A percentile compares a stretch with the other conserved stretches of the same genome.
These are phyloP conservation scores for Vicia sativa DNA, from an alignment of 306 rosid species.

Conservation along the genomic window DNA sequence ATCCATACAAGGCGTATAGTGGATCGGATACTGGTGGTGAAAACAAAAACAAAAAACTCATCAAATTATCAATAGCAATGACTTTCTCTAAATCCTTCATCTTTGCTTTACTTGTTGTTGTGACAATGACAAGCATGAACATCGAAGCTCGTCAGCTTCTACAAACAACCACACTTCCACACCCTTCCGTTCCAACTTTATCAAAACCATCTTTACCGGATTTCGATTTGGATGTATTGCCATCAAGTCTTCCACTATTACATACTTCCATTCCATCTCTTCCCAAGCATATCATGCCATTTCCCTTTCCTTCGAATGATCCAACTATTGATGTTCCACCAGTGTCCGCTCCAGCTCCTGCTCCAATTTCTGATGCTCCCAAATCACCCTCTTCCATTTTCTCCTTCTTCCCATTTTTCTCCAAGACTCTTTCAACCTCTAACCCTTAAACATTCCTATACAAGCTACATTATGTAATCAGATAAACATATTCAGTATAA, in stretches of 20 bases:
- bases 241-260: neutral
- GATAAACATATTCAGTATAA: neutral
- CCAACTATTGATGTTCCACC: conserved; percentile 8
- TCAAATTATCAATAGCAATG: conserved; percentile 31
- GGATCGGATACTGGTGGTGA: no score
- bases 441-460: conserved; percentile 28
- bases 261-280: neutral
- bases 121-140: conserved; percentile 35
- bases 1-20: no score
- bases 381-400: conserved; percentile 23
- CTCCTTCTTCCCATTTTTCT: conserved; percentile 38
- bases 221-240: neutral
- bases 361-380: neutral
- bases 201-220: conserved; percentile 17
- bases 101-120: conserved; percentile 24
- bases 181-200: conserved; percentile 18
- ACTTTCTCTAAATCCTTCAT: conserved; percentile 20
- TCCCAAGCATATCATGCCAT: conserved; percentile 19
- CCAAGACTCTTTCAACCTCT: conserved; percentile 38
- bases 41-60: neutral
- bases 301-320: conserved; percentile 33
- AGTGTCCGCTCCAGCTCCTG: neutral
- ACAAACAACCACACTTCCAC: conserved; percentile 33
- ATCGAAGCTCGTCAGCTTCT: conserved; percentile 36
- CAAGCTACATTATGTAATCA: no score